Percentiles rank a stretch among this genome's conserved stretches.
phyloP scores from a whole-genome alignment of 768 basidiomycete species.

The Rhizopogon roseolus region DNA sequence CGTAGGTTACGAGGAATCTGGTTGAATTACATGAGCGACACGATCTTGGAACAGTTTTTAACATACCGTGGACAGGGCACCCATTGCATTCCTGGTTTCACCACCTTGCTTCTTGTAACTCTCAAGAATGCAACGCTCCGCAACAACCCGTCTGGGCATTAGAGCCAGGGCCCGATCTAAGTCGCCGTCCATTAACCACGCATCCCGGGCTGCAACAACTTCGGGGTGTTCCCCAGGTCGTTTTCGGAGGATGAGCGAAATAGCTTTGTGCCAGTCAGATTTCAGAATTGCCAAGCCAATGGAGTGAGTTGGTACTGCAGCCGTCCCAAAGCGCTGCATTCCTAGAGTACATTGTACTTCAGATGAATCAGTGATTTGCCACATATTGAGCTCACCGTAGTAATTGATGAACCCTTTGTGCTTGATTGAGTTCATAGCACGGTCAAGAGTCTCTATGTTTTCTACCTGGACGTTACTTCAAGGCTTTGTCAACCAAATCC shows the following conservation, averaged over 20 bases:
- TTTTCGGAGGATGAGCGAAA: slow-evolving; percentile 74
- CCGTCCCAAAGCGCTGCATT: slow-evolving; percentile 99
- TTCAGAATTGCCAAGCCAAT: slow-evolving; percentile 89
- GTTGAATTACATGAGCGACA: slow-evolving; percentile 3
- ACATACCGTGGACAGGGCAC: slow-evolving; percentile 75
- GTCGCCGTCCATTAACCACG: slow-evolving; percentile 84
- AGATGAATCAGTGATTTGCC: slow-evolving; percentile 5
- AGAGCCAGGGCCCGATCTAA: slow-evolving; percentile 75
- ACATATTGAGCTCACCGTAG: slow-evolving; percentile 55
- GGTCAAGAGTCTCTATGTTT: slow-evolving; percentile 65
- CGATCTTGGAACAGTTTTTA: not conserved
- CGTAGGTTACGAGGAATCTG: slow-evolving; percentile 95
- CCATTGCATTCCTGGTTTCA: slow-evolving; percentile 79
- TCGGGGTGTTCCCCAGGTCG: slow-evolving; percentile 93
- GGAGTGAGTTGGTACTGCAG: slow-evolving; percentile 90
- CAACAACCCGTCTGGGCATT: slow-evolving; percentile 90
- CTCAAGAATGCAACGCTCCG: slow-evolving; percentile 89
- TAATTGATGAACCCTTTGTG: slow-evolving; percentile 94
- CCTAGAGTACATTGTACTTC: slow-evolving; percentile 39
- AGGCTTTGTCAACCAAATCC: slow-evolving; percentile 23
- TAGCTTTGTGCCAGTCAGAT: slow-evolving; percentile 87
- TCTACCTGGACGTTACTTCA: slow-evolving; percentile 75
- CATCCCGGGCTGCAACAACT: slow-evolving; percentile 75
- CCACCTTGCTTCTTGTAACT: slow-evolving; percentile 79
- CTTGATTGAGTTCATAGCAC: slow-evolving; percentile 73